Base-by-base conservation (phyloP, 176 grass and related monocot species). In the Cenchrus americanus region DNA sequence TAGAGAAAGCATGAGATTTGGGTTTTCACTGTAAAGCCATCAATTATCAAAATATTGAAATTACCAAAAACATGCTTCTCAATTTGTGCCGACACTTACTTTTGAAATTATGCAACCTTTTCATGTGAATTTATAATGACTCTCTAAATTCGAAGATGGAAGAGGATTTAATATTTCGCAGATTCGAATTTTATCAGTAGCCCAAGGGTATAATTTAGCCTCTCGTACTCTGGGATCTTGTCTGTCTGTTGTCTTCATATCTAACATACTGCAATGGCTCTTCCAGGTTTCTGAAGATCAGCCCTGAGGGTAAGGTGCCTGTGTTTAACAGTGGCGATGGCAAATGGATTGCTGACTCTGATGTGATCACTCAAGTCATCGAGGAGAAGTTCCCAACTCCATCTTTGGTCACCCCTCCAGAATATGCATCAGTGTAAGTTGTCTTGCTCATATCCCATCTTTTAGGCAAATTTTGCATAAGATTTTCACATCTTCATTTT, bases 231-330 rank as follows among this genome's bases (percentile, higher is more conserved):
- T 84, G 37, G 18, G 9, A 24, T 69, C 86, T 26, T 1, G 7
- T 12, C 18, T 74, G 8, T 65, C 69, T 69, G 21, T 41, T 30
- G 37, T 41, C 5, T 61, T 79, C 27, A 70, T 70, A 59, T 85
- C 24, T 21, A 78, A 78, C 14, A 21, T 83, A 53, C 59, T 73
- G 9, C 82, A 76, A 32, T 80, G 23, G 63, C 5, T 69, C 3
- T 61, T 75, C 51, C 74, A 97, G 92, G 95, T 94, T 97, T 85
- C 71, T 94, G 61, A 79, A 89, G 88, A 89, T 97, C 40, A 97
- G 64, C 67, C 95, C 95, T 22, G 88, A 91, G 62, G 95, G 95
- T 17, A 97, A 94, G 88, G 95, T 97, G 14, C 95, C 95, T 50
- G 90, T 93, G 49, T 82, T 89, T 62, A 94, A 94, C 30, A 26